These are phyloP conservation scores for Cladosporium velox DNA, from an alignment of 2,329 filamentous ascomycete species.

Conservation along the genomic window DNA sequence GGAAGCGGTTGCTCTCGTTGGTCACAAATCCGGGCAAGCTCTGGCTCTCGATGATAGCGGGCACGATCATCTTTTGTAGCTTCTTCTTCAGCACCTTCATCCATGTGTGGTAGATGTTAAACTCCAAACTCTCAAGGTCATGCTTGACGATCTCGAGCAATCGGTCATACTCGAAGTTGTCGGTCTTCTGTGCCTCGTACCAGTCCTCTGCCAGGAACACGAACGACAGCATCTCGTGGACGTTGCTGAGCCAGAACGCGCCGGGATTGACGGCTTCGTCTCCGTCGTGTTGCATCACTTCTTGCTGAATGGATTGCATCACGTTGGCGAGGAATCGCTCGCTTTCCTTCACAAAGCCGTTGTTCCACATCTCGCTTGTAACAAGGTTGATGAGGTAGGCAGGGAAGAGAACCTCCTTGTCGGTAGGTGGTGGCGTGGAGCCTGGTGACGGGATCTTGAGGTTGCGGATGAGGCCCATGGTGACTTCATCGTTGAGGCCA, in stretches of 20 bases:
- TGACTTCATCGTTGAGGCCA: constrained; percentile 93
- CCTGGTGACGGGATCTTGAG: constrained; percentile 92
- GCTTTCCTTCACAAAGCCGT: constrained; percentile 98
- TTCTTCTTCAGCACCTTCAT: constrained; percentile 99
- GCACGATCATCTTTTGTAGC: constrained; percentile 99
- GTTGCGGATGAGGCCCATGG: constrained; percentile 92
- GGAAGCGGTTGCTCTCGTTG: constrained; percentile 96
- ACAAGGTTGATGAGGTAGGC: constrained; percentile 98
- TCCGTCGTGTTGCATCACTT: constrained; percentile 98
- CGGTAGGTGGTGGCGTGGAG: constrained; percentile 83
- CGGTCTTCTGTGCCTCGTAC: constrained; percentile 99
- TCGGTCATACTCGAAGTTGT: constrained; percentile 98
- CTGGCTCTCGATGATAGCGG: constrained; percentile 97
- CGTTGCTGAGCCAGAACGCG: constrained; percentile 98
- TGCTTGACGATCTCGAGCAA: constrained; percentile 98
- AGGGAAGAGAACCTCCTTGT: constrained; percentile 98
- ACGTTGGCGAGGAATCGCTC: constrained; percentile 98
- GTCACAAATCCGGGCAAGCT: constrained; percentile 97
- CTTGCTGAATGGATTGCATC: constrained; percentile 99
- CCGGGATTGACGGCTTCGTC: constrained; percentile 97
- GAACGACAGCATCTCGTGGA: constrained; percentile 99
- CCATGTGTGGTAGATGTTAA: constrained; percentile 99
- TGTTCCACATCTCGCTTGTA: constrained; percentile 99
- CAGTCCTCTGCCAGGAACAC: constrained; percentile 98
- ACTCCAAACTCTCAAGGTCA: constrained; percentile 95